Evolutionary conservation across 2,329 filamentous ascomycete species (phyloP).

Genomic region (Fusarium buxicola): DNA sequence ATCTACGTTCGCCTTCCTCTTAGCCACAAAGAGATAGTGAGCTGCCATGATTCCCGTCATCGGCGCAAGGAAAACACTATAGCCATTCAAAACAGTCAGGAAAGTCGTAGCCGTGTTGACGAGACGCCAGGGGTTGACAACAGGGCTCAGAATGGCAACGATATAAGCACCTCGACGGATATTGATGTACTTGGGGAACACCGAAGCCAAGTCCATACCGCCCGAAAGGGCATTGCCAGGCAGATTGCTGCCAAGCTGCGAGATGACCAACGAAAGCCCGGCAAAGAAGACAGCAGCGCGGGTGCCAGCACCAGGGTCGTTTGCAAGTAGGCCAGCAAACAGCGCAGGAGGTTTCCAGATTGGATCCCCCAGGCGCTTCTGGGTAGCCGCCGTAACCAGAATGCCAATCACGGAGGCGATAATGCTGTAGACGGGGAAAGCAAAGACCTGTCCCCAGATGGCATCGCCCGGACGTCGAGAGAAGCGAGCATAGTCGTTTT

Average conservation of each 20-base stretch:
- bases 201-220: slow-evolving; percentile 54
- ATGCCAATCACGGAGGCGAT: slow-evolving; percentile 54
- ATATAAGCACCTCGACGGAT: slow-evolving; percentile 54
- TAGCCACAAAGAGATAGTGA: slow-evolving; percentile 50
- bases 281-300: slow-evolving; percentile 55
- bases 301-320: slow-evolving; percentile 48
- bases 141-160: slow-evolving; percentile 50
- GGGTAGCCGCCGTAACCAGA: slow-evolving; percentile 55
- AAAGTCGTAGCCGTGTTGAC: slow-evolving; percentile 53
- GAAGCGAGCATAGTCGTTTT: slow-evolving; percentile 54
- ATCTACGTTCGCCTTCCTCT: slow-evolving; percentile 51
- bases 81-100: slow-evolving; percentile 52
- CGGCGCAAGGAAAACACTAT: slow-evolving; percentile 54
- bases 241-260: slow-evolving; percentile 54
- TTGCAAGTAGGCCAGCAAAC: slow-evolving; percentile 48
- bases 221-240: slow-evolving; percentile 53
- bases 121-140: slow-evolving; percentile 55
- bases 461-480: slow-evolving; percentile 49
- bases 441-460: slow-evolving; percentile 51
- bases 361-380: slow-evolving; percentile 51
- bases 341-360: slow-evolving; percentile 55
- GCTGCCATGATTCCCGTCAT: slow-evolving; percentile 56
- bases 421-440: slow-evolving; percentile 53
- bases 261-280: slow-evolving; percentile 51
- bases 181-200: slow-evolving; percentile 53